Percentiles rank a stretch among this genome's conserved stretches.
Evolutionary conservation across 225 moss, liverwort and hornwort species (phyloP).

Genomic region (Bryoerythrophyllum caledonicum): DNA sequence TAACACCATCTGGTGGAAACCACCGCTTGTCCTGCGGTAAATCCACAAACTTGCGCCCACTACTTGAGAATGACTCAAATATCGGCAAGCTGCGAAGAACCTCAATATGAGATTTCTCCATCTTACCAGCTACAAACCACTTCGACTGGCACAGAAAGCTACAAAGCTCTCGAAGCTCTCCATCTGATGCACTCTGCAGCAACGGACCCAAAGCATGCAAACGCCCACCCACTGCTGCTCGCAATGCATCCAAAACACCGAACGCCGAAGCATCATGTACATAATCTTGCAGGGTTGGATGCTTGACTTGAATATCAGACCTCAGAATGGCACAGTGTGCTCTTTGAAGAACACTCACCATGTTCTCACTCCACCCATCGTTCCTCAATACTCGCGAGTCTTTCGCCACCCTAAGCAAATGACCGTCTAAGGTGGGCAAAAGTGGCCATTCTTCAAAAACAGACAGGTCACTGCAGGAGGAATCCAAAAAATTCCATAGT

Average conservation of each 20-base stretch:
- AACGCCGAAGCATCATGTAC: constrained; percentile 72
- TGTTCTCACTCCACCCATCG: constrained; percentile 89
- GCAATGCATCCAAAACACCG: constrained; percentile 69
- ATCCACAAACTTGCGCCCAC: constrained; percentile 68
- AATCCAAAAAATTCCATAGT: constrained; percentile 68
- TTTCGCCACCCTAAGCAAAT: constrained; percentile 50
- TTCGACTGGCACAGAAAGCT: constrained; percentile 90
- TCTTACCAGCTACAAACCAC: constrained; percentile 71
- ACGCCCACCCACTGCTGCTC: constrained; percentile 57
- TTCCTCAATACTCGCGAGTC: constrained; percentile 69
- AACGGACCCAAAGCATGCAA: constrained; percentile 51
- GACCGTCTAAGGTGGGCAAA: constrained; percentile 76
- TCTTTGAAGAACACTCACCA: constrained; percentile 68
- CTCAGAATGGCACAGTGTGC: constrained; percentile 68
- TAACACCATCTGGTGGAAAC: constrained; percentile 76
- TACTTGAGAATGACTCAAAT: constrained; percentile 76
- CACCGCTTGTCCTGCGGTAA: constrained; percentile 68
- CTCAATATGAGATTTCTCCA: constrained; percentile 55
- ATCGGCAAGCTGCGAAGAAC: constrained; percentile 69
- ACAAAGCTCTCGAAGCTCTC: constrained; percentile 81
- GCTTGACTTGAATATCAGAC: constrained; percentile 59
- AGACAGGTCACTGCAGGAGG: constrained; percentile 57
- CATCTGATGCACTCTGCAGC: constrained; percentile 63
- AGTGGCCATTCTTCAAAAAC: constrained; percentile 81
- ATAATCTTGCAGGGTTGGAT: constrained; percentile 60